Percentiles rank a stretch among this genome's conserved stretches.
phyloP scores from a whole-genome alignment of 2,329 filamentous ascomycete genomes.

The Paracamarosporium sp. region DNA sequence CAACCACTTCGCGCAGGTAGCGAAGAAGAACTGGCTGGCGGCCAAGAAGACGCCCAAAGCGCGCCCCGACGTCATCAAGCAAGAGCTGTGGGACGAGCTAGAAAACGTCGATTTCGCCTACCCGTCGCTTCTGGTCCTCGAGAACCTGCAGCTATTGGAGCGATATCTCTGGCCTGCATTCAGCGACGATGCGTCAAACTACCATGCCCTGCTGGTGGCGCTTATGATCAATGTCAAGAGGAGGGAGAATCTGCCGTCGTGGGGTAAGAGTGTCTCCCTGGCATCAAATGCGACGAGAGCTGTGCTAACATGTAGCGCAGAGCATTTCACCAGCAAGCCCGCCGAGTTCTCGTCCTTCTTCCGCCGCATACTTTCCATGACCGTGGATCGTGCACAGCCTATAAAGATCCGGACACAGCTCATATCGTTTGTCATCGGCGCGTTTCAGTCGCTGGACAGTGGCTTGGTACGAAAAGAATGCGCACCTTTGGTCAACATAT shows the following conservation, averaged over 20 bases:
- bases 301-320: constrained; percentile 54
- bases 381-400: constrained; percentile 60
- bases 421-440: constrained; percentile 86
- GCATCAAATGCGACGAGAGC: constrained; percentile 9
- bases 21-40: constrained; percentile 85
- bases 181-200: constrained; percentile 85
- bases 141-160: constrained; percentile 90
- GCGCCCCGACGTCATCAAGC: constrained; percentile 82
- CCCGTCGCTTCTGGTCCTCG: constrained; percentile 79
- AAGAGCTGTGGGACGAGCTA: constrained; percentile 85
- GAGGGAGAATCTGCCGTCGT: constrained; percentile 84
- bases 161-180: constrained; percentile 96
- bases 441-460: constrained; percentile 93
- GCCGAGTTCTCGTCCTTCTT: constrained; percentile 89
- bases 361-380: constrained; percentile 87
- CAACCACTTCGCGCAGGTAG: constrained; percentile 70
- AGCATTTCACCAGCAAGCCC: constrained; percentile 76
- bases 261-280: constrained; percentile 65
- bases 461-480: constrained; percentile 93
- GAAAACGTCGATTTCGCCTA: constrained; percentile 81
- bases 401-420: constrained; percentile 72
- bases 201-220: constrained; percentile 86
- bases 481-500: constrained; percentile 91
- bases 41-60: constrained; percentile 68
- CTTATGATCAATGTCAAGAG: constrained; percentile 88